Conservation (phyloP, 345 rosid genomes). For the Brassica napus region DNA sequence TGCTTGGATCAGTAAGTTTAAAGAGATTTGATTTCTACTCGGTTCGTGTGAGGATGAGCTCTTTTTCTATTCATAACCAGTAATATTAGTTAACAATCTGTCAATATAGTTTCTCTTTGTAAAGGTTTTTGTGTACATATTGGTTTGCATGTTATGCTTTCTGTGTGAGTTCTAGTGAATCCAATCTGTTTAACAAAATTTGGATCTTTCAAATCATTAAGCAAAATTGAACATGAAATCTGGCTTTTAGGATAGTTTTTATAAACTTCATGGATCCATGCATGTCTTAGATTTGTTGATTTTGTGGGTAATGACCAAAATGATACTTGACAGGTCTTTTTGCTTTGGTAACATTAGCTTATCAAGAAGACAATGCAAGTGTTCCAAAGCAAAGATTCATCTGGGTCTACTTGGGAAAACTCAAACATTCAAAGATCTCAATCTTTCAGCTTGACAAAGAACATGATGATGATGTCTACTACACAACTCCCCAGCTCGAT, state of each 20-base stretch:
- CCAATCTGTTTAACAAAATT: not conserved
- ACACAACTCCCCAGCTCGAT: slow-evolving; percentile 35
- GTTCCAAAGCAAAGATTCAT: slow-evolving; percentile 25
- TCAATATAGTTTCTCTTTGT: not conserved
- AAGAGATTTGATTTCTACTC: slow-evolving; percentile 20
- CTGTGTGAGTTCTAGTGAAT: not conserved
- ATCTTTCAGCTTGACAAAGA: slow-evolving; percentile 25
- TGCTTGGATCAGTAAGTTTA: slow-evolving; percentile 24
- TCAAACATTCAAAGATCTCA: slow-evolving; percentile 31
- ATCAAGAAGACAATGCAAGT: slow-evolving; percentile 40
- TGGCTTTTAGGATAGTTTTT: not conserved
- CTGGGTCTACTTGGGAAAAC: slow-evolving; percentile 9
- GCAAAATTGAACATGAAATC: slow-evolving; percentile 2
- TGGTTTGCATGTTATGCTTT: slow-evolving; percentile 35
- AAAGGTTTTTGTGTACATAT: slow-evolving; percentile 1
- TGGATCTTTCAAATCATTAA: slow-evolving; percentile 2
- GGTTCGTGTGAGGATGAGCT: slow-evolving; percentile 1
- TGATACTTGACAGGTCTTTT: slow-evolving; percentile 8
- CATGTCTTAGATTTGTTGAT: slow-evolving; percentile 20
- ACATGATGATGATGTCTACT: slow-evolving; percentile 37
- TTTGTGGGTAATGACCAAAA: slow-evolving; percentile 10
- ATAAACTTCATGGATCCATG: not conserved
- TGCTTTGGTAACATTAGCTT: slow-evolving; percentile 25
- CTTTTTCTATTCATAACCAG: not conserved
- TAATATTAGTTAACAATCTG: not conserved